Evolutionary conservation across 345 rosid species (phyloP).

Genomic region (Eucalyptus pauciflora): DNA sequence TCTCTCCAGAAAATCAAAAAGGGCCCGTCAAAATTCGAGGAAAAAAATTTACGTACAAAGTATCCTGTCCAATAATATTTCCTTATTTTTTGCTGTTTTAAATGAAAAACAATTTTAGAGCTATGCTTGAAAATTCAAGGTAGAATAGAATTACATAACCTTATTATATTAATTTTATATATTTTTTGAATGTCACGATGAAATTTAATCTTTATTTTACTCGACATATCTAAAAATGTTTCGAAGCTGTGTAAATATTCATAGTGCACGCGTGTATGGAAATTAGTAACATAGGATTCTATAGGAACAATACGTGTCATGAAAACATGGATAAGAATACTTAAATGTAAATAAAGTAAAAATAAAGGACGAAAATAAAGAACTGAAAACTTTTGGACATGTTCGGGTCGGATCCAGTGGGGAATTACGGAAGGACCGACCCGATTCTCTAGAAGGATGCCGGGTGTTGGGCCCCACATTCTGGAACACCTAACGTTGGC

Average conservation of each 20-base stretch:
- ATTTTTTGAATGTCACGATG: rapidly evolving
- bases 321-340: no score
- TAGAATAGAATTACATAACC: not conserved
- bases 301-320: no score
- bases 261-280: no score
- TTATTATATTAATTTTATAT: rapidly evolving
- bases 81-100: rapidly evolving
- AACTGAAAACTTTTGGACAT: no score
- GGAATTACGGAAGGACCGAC: no score
- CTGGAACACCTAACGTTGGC: rapidly evolving
- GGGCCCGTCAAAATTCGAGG: not conserved
- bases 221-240: not conserved
- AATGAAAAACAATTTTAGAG: rapidly evolving
- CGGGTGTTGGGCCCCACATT: not conserved
- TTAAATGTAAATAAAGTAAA: no score
- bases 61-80: not conserved
- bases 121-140: no score
- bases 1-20: not conserved
- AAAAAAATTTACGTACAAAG: not conserved
- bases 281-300: no score
- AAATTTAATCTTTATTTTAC: not conserved
- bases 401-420: no score
- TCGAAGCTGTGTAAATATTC: not conserved
- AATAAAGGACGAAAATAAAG: no score
- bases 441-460: not conserved